Conservation (phyloP, 2,329 filamentous ascomycete genomes). For the Beauveria australis region DNA sequence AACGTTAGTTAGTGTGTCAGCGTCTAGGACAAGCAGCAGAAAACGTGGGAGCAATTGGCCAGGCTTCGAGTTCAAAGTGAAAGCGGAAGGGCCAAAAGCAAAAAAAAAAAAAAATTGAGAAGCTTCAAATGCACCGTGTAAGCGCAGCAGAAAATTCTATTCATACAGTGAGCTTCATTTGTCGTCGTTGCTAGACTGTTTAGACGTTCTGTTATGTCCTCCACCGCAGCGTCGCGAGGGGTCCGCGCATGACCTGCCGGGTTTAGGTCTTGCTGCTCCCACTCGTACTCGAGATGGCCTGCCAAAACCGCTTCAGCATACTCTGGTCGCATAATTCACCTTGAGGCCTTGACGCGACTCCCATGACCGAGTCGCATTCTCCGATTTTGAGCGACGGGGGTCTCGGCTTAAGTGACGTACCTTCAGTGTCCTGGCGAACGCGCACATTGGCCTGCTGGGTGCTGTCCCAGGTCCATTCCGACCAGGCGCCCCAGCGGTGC, state of each 20-base stretch:
- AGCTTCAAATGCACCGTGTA: not conserved
- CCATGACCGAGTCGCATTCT: not conserved
- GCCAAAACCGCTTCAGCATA: not conserved
- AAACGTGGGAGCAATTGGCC: not conserved
- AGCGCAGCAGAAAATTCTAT: not conserved
- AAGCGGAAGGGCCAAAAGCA: not conserved
- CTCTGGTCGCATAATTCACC: not conserved
- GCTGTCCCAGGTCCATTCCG: conserved; percentile 20
- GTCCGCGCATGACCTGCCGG: conserved; percentile 14
- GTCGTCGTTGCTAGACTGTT: conserved; percentile 14
- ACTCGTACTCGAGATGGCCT: conserved; percentile 21
- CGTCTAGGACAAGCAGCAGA: not conserved
- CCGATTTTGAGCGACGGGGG: not conserved
- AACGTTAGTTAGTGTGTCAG: not conserved
- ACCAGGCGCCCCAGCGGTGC: conserved; percentile 20
- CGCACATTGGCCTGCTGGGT: conserved; percentile 16
- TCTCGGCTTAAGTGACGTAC: conserved; percentile 12
- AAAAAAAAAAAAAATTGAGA: not conserved
- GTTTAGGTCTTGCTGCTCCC: conserved; percentile 15
- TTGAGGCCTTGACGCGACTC: not conserved
- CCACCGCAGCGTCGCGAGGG: conserved; percentile 19
- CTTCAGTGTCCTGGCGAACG: conserved; percentile 20
- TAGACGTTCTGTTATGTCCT: conserved; percentile 18
- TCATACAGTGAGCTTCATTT: conserved; percentile 18
- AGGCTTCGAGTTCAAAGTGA: not conserved